Percentiles rank a stretch among this genome's conserved stretches.
These are phyloP conservation scores for Trematosphaeria pertusa DNA, from an alignment of 2,329 filamentous ascomycete genomes.

Conservation along the genomic window DNA sequence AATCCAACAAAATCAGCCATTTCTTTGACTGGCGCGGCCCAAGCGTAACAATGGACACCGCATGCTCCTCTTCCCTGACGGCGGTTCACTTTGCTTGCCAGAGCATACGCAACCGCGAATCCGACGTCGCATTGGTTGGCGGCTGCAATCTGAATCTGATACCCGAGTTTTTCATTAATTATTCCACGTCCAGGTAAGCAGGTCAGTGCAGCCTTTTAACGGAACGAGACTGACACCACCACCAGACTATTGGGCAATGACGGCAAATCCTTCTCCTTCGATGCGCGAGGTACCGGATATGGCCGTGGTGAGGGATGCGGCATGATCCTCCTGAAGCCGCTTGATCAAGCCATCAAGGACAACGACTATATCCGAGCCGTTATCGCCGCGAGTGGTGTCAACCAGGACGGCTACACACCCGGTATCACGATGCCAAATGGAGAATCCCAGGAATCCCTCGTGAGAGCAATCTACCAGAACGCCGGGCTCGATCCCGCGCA, in stretches of 20 bases:
- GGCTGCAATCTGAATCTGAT: constrained; percentile 30
- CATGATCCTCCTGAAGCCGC: constrained; percentile 64
- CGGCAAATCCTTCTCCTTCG: constrained; percentile 48
- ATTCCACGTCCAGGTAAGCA: constrained; percentile 25
- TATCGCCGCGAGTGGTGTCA: constrained; percentile 51
- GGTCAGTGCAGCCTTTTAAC: not conserved
- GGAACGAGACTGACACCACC: not conserved
- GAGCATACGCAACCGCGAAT: constrained; percentile 32
- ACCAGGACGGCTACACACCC: constrained; percentile 62
- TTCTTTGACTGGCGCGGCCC: constrained; percentile 42
- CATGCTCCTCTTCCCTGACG: constrained; percentile 38
- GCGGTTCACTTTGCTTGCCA: constrained; percentile 40
- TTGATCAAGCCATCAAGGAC: constrained; percentile 64
- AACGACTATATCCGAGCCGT: constrained; percentile 60
- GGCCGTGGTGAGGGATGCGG: constrained; percentile 69
- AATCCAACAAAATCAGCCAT: constrained; percentile 38
- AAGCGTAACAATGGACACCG: constrained; percentile 40
- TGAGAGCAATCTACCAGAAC: constrained; percentile 28
- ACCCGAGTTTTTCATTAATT: constrained; percentile 33
- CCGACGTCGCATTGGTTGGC: constrained; percentile 32
- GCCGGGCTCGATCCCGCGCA: constrained; percentile 31
- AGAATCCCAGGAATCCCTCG: constrained; percentile 19
- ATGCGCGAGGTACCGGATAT: constrained; percentile 65
- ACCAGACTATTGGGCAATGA: constrained; percentile 30
- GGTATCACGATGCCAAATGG: constrained; percentile 65